Percentiles rank a stretch among this genome's conserved stretches.
These are phyloP conservation scores for Solanum appendiculatum DNA, from an alignment of 257 asterid genomes.

Conservation along the genomic window DNA sequence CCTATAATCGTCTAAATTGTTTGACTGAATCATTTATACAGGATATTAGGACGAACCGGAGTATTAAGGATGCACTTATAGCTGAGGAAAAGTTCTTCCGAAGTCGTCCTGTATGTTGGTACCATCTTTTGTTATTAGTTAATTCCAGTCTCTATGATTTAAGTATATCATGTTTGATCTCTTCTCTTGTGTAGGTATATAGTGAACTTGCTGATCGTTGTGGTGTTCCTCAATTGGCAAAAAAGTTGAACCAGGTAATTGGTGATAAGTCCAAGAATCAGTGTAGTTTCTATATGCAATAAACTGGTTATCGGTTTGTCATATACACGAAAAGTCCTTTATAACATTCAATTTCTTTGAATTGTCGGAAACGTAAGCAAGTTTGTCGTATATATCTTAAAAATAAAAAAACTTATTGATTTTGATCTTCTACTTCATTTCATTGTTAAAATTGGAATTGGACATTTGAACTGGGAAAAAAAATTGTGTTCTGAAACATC, in stretches of 20 bases:
- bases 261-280: conserved; percentile 13
- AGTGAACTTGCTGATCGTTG: conserved; percentile 86
- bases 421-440: background rate
- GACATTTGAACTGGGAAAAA: background rate
- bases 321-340: background rate
- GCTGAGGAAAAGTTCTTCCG: conserved; percentile 93
- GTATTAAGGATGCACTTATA: conserved; percentile 77
- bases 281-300: background rate
- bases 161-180: background rate
- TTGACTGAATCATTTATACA: conserved; percentile 12
- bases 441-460: background rate
- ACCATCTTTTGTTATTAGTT: background rate
- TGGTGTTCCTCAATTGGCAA: conserved; percentile 93
- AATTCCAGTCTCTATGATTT: background rate
- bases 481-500: background rate
- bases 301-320: background rate
- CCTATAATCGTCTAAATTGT: background rate
- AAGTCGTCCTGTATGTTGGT: conserved; percentile 59
- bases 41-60: conserved; percentile 69
- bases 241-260: conserved; percentile 92
- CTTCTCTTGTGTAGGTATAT: conserved; percentile 48
- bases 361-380: background rate
- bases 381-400: background rate
- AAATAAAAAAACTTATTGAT: background rate
- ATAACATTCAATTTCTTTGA: background rate